These are phyloP conservation scores for Pontederia paniculata DNA, from an alignment of 176 grass and related monocot genomes.

Conservation along the genomic window DNA sequence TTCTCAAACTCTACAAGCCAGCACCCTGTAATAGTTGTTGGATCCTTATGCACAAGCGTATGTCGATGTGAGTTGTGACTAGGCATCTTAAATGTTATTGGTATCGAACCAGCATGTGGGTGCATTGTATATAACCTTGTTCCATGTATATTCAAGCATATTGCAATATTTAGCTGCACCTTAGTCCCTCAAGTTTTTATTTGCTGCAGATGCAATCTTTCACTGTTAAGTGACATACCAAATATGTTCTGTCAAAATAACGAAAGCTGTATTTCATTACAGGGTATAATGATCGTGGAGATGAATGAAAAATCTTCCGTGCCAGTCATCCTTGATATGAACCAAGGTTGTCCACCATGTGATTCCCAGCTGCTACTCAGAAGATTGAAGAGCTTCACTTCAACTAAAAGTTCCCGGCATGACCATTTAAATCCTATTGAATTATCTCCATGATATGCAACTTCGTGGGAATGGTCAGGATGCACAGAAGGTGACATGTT, in stretches of 20 bases:
- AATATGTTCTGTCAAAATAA: neutral
- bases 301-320: conserved; percentile 42
- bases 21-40: too few species aligned
- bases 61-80: too few species aligned
- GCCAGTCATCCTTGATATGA: conserved; percentile 60
- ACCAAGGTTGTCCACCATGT: conserved; percentile 43
- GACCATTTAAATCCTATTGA: conserved; percentile 39
- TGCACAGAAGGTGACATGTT: too few species aligned
- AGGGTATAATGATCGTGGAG: conserved; percentile 88
- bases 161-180: too few species aligned
- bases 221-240: conserved; percentile 14
- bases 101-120: too few species aligned
- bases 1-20: too few species aligned
- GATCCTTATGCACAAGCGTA: too few species aligned
- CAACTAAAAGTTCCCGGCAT: neutral
- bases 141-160: too few species aligned
- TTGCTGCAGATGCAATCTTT: neutral
- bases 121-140: too few species aligned
- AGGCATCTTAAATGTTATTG: too few species aligned
- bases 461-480: too few species aligned
- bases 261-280: neutral
- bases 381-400: conserved; percentile 42
- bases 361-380: conserved; percentile 54
- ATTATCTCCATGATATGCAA: conserved; percentile 29
- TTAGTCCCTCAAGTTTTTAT: too few species aligned